A percentile compares a stretch with the other conserved stretches of the same genome.
phyloP scores from a whole-genome alignment of 345 rosid genomes.

The Lepidium africanum region DNA sequence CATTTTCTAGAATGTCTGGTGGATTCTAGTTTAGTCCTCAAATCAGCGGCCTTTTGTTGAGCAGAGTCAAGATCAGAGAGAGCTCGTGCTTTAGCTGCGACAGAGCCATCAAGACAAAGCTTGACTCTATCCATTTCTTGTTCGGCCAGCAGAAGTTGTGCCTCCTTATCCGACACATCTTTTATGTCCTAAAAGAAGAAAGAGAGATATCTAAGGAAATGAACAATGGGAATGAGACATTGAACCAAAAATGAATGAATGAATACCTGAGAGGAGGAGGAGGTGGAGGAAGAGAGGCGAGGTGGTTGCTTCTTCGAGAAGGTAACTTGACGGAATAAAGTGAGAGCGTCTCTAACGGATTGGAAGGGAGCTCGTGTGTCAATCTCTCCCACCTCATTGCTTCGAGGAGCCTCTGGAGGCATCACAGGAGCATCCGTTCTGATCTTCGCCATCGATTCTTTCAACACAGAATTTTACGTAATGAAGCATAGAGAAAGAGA shows the following conservation, averaged over 20 bases:
- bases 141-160: conserved; percentile 44
- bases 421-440: conserved; percentile 23
- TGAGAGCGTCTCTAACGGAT: conserved; percentile 91
- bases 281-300: conserved; percentile 18
- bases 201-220: background rate
- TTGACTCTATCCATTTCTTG: conserved; percentile 41
- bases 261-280: conserved; percentile 15
- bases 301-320: conserved; percentile 28
- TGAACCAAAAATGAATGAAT: background rate
- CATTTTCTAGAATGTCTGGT: conserved; percentile 32
- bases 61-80: conserved; percentile 46
- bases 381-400: conserved; percentile 81
- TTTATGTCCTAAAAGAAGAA: conserved; percentile 7
- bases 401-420: conserved; percentile 22
- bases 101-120: conserved; percentile 35
- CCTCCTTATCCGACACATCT: conserved; percentile 48
- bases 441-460: conserved; percentile 39
- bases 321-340: conserved; percentile 65
- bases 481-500: conserved; percentile 13
- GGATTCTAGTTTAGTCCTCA: conserved; percentile 32
- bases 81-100: conserved; percentile 38
- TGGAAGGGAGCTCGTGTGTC: conserved; percentile 82
- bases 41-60: conserved; percentile 32
- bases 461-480: conserved; percentile 7
- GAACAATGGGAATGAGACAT: background rate